Evolutionary conservation across 164 flowering plant species (phyloP).

Genomic region (Nymphaea colorata): DNA sequence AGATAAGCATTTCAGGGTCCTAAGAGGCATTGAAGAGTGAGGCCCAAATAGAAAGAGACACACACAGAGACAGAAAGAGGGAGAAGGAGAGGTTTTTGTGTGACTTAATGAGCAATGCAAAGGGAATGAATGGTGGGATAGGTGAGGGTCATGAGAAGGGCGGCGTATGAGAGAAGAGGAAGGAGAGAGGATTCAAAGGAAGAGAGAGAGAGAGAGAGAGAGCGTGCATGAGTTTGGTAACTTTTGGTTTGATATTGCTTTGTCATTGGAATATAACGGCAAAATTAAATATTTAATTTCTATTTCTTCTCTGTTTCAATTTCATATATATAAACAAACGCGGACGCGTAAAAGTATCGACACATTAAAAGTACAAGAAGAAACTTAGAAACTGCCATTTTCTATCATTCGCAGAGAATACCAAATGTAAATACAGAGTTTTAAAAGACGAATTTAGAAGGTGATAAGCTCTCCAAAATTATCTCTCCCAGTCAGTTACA

Average conservation of each 20-base stretch:
- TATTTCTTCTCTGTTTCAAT: background rate
- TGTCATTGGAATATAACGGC: background rate
- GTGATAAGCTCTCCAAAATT: background rate
- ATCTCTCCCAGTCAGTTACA: background rate
- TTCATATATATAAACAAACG: background rate
- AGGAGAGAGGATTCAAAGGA: constrained; percentile 1
- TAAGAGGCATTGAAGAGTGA: constrained; percentile 10
- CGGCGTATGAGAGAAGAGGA: constrained; percentile 29
- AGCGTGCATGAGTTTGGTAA: constrained; percentile 2
- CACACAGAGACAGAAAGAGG: background rate
- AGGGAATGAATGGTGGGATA: constrained; percentile 3
- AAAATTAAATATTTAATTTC: background rate
- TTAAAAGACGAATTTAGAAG: too few relatives aligned
- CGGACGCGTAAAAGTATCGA: background rate
- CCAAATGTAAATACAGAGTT: background rate
- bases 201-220: constrained; percentile 2
- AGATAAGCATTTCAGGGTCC: background rate
- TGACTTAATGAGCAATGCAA: constrained; percentile 9
- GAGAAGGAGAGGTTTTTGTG: constrained; percentile 5
- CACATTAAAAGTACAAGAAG: background rate
- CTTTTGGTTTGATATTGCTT: too few relatives aligned
- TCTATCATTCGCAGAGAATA: background rate
- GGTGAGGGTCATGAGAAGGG: constrained; percentile 11
- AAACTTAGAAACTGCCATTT: background rate
- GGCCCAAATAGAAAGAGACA: background rate